Evolutionary conservation across 441 rosid genomes (phyloP), one percentile per base, ranked within the genome.

Genomic region (Corymbia calophylla): DNA sequence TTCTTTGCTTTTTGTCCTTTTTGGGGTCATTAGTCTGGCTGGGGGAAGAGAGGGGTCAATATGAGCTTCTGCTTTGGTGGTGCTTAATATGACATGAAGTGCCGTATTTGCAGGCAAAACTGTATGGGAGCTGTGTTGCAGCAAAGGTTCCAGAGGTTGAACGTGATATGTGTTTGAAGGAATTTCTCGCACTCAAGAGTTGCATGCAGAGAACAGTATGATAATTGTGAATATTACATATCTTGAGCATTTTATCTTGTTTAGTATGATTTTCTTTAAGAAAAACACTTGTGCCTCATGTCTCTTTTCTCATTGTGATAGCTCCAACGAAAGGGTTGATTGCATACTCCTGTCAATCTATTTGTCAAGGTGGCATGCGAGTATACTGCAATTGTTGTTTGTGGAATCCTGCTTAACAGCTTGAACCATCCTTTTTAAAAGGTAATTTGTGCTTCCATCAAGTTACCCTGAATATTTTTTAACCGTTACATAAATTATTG

Each of bases 181-280:
- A 98, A 92, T 98, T 98, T 95, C 94, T 97, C 90, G 93, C 91
- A 19, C 90, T 97, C 56, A 96, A 94, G 93, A 95, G 85, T 90
- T 98, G 99, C 95, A 97, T 97, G 99, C 98, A 96, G 89, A 95
- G 94, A 91, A 94, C 94, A 96, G 99, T 98, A 97, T 88, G 21
- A 39, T 87, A 86, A 32, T 87, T 27, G 88, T 70, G 60, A 27
- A 85, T 62, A 56, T 77, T 80, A 87, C 81, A 66, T 35, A 51
- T 70, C 66, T 89, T n/a, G 87, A 88, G 73, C 27, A 56, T 86
- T 86, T 86, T 53, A 87, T 87, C 23, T 44, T 32, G 49, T 87
- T 21, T 92, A 58, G 88, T 25, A 68, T 89, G 32, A 62, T 87
- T 68, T 84, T 77, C 88, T 87, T 90, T 92, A 19, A 73, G 15